phyloP scores from a whole-genome alignment of 2,329 filamentous ascomycete genomes.

The Paracoccidioides lutzii region DNA sequence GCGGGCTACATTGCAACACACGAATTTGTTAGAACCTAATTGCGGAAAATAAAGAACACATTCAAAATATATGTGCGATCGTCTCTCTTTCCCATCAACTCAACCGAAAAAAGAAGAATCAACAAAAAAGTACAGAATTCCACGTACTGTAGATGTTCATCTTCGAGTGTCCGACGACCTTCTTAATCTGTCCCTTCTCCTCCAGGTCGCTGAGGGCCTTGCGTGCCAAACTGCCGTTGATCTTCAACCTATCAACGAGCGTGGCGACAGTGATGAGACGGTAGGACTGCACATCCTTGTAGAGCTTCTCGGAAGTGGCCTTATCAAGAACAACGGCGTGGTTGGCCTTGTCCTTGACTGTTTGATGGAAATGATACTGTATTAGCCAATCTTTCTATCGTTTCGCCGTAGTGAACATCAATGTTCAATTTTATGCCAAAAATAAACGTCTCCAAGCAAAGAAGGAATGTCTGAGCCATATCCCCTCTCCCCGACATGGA shows the following conservation, averaged over 20 bases:
- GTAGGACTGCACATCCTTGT: constrained; percentile 99
- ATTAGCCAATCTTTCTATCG: constrained; percentile 12
- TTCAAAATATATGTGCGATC: no score
- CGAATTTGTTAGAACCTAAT: constrained; percentile 2
- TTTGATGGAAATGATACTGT: constrained; percentile 15
- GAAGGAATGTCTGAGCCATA: background rate
- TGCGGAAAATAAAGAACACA: background rate
- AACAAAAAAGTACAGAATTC: background rate
- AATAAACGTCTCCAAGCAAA: no score
- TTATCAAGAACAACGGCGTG: constrained; percentile 99
- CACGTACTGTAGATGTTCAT: constrained; percentile 92
- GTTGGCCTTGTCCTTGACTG: constrained; percentile 99
- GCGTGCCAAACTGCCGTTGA: constrained; percentile 95
- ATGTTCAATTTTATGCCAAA: no score
- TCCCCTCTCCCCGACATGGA: background rate
- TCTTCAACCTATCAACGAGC: constrained; percentile 99
- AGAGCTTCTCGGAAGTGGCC: constrained; percentile 90
- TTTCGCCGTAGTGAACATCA: background rate
- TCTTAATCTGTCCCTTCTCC: constrained; percentile 98
- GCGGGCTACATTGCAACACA: constrained; percentile 21
- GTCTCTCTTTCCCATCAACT: no score
- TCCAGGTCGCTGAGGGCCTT: constrained; percentile 82
- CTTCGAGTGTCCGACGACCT: constrained; percentile 90
- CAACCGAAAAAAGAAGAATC: background rate
- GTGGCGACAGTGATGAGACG: constrained; percentile 97